Base-by-base conservation (phyloP, 805 yeast genomes). In the Starmerella davenportii region DNA sequence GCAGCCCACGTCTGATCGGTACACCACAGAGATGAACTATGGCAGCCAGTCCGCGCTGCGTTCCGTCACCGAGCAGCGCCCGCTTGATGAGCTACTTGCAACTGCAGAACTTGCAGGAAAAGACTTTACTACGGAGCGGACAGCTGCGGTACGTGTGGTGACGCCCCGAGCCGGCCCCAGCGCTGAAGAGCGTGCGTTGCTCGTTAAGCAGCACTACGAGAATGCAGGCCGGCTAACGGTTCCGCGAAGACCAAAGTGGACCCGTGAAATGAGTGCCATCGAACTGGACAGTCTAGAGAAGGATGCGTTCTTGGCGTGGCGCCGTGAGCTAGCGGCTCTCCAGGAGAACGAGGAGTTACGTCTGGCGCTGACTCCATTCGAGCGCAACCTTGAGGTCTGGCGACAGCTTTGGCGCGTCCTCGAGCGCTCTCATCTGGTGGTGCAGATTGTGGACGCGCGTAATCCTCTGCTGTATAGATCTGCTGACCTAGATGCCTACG, bases 401-500 rank as follows among this genome's bases (percentile, higher is more conserved):
- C 75, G 90, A 55, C 98, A 90, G 61, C 64, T 90, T 47, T 90
- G 98, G 98, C 72, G 98, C 61, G 98, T 90, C 33, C 79, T 84
- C 19, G 98, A 90, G 59, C 72, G 96, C 54, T 80, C 90, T 19
- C 95, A 87, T 58, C 66, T 90, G 51, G 73, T 90, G 30, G 95
- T 90, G 4, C 98, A 90, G 57, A 90, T 90, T 63, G 96, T 90
- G 21, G 98, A 90, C 62, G 96, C 95, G 11, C 70, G 98, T 60
- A 84, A 81, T 55, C 98, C 98, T 4, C 61, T 85, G 42, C 65
- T 82, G 43, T 90, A 82, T 63, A 70, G 96, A 55, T 84, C 95
- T 1, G 70, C 70, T 20, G 96, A 90, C 61, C 67, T 81, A 53
- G 96, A 80, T 47, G 66, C 60, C 19, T 90, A 90, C 53, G 95